These are phyloP conservation scores for Singerocomus inundabilis DNA, from an alignment of 1,284 basidiomycete species.

Conservation along the genomic window DNA sequence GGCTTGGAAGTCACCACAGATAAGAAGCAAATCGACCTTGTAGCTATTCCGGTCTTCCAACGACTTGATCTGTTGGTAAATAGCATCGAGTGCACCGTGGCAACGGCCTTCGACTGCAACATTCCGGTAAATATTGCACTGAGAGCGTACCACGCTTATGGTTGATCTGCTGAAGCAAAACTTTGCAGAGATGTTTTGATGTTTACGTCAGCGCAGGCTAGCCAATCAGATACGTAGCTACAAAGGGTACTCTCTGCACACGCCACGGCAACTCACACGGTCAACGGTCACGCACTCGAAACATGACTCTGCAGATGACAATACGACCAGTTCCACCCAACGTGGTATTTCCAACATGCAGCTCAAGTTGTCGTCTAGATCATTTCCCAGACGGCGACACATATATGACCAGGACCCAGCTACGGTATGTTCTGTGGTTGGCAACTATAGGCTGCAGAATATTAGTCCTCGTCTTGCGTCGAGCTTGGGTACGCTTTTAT, in stretches of 20 bases:
- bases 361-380: conserved; percentile 23
- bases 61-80: conserved; percentile 74
- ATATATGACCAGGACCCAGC: conserved; percentile 30
- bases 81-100: conserved; percentile 86
- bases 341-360: conserved; percentile 19
- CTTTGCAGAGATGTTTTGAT: no score
- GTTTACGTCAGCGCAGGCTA: conserved; percentile 4
- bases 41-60: conserved; percentile 63
- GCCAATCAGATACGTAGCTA: no score
- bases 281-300: conserved; percentile 2
- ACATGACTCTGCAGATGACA: neutral
- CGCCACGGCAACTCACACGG: conserved; percentile 28
- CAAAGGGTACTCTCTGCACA: no score
- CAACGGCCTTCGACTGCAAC: conserved; percentile 95
- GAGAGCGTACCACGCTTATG: conserved; percentile 11
- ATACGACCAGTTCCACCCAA: neutral
- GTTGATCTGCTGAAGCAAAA: neutral
- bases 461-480: conserved; percentile 33
- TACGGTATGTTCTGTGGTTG: conserved; percentile 28
- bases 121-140: conserved; percentile 36
- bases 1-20: conserved; percentile 97
- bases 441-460: conserved; percentile 23
- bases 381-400: conserved; percentile 27
- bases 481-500: conserved; percentile 19
- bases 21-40: conserved; percentile 81